Evolutionary conservation across 768 basidiomycete species (phyloP).

Genomic region (Xerocomellus intermedius): DNA sequence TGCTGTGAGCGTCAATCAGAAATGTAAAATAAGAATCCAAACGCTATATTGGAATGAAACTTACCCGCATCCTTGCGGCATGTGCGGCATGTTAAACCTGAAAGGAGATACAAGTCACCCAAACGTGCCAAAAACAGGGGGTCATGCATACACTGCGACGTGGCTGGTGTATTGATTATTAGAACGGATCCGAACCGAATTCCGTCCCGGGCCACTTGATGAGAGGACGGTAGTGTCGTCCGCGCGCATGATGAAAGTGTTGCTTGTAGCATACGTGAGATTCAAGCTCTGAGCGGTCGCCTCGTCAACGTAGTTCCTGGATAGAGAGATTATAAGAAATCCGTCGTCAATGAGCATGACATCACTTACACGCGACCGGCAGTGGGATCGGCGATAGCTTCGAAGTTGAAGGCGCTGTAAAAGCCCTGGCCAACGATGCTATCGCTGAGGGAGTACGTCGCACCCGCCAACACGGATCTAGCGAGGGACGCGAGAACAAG

Average conservation of each 20-base stretch:
- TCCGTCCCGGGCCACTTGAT: conserved; percentile 32
- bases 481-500: conserved; percentile 16
- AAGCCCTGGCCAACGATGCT: conserved; percentile 31
- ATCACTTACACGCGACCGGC: conserved; percentile 37
- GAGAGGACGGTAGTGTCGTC: conserved; percentile 34
- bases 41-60: not conserved
- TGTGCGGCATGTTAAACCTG: conserved; percentile 36
- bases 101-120: not conserved
- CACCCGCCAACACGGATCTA: conserved; percentile 19
- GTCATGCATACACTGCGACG: conserved; percentile 30
- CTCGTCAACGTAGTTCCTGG: conserved; percentile 35
- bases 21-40: not conserved
- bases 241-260: conserved; percentile 37
- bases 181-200: conserved; percentile 36
- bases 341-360: not conserved
- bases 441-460: conserved; percentile 28
- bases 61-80: conserved; percentile 37
- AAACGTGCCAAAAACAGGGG: not conserved
- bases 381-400: conserved; percentile 39
- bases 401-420: conserved; percentile 31
- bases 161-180: conserved; percentile 33
- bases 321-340: not conserved
- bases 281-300: conserved; percentile 27
- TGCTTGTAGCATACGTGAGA: conserved; percentile 26
- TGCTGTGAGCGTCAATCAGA: conserved; percentile 19